A percentile compares a stretch with the other conserved stretches of the same genome.
phyloP scores from a whole-genome alignment of 1,139 yeast genomes.

The Debaryomyces psychrophilus region DNA sequence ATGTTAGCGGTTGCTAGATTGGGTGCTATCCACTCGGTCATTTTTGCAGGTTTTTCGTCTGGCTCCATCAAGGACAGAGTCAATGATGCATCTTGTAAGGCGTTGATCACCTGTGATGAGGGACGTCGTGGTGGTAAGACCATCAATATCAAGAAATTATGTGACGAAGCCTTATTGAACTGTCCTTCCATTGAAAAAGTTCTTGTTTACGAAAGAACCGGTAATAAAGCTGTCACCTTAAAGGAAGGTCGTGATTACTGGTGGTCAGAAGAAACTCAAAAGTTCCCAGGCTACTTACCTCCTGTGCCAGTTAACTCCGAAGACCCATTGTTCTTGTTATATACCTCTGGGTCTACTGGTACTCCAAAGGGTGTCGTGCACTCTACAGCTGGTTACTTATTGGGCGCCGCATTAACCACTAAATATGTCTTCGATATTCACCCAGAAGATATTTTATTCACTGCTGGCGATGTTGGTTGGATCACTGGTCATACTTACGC shows the following conservation, averaged over 20 bases:
- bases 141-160: conserved; percentile 87
- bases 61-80: conserved; percentile 93
- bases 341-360: conserved; percentile 97
- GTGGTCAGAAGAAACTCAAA: conserved; percentile 88
- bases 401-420: conserved; percentile 94
- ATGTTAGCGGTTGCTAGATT: conserved; percentile 93
- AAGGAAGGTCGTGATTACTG: conserved; percentile 83
- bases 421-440: conserved; percentile 93
- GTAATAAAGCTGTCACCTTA: conserved; percentile 66
- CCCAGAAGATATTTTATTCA: conserved; percentile 83
- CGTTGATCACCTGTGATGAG: conserved; percentile 93
- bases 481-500: conserved; percentile 98
- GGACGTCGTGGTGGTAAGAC: conserved; percentile 96
- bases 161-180: conserved; percentile 84
- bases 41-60: conserved; percentile 95
- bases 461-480: conserved; percentile 99
- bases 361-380: conserved; percentile 98
- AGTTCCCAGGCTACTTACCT: conserved; percentile 83
- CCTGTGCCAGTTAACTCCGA: conserved; percentile 88
- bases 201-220: conserved; percentile 86
- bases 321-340: conserved; percentile 90
- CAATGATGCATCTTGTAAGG: conserved; percentile 84
- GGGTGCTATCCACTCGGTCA: conserved; percentile 96
- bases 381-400: conserved; percentile 88
- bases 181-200: conserved; percentile 84